phyloP scores from a whole-genome alignment of 805 yeast genomes.

The Wickerhamiella alocasiicola region DNA sequence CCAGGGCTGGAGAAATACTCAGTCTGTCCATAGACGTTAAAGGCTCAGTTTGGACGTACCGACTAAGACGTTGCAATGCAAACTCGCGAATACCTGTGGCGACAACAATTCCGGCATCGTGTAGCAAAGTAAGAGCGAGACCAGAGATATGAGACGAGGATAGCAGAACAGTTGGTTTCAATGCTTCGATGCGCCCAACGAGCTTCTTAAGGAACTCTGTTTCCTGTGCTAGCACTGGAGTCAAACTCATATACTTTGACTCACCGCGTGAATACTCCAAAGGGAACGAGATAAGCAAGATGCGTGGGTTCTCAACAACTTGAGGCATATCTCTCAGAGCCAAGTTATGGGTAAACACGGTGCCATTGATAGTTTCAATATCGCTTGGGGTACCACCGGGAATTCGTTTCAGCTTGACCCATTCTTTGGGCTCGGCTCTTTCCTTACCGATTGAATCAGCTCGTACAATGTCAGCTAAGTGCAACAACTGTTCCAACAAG shows the following conservation, averaged over 20 bases:
- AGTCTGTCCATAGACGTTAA: constrained; percentile 76
- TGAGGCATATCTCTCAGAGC: constrained; percentile 73
- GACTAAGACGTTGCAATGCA: constrained; percentile 64
- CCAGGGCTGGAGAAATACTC: constrained; percentile 58
- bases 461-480: constrained; percentile 1
- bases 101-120: constrained; percentile 68
- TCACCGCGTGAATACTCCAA: constrained; percentile 69
- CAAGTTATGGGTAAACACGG: constrained; percentile 70
- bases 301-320: constrained; percentile 50
- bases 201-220: constrained; percentile 69
- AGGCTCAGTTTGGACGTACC: constrained; percentile 73
- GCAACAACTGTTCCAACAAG: constrained; percentile 17
- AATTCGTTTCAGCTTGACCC: constrained; percentile 73
- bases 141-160: constrained; percentile 76
- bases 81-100: constrained; percentile 70
- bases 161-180: constrained; percentile 68
- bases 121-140: constrained; percentile 57
- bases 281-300: constrained; percentile 78
- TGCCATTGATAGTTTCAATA: constrained; percentile 57
- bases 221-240: constrained; percentile 79
- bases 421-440: constrained; percentile 74
- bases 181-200: constrained; percentile 61
- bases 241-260: constrained; percentile 68
- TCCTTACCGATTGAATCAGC: constrained; percentile 41
- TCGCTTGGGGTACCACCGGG: constrained; percentile 59